Evolutionary conservation across 495 filamentous ascomycete genomes (phyloP), one percentile per base, ranked within the genome.

Genomic region (Aspergillus sclerotioniger): DNA sequence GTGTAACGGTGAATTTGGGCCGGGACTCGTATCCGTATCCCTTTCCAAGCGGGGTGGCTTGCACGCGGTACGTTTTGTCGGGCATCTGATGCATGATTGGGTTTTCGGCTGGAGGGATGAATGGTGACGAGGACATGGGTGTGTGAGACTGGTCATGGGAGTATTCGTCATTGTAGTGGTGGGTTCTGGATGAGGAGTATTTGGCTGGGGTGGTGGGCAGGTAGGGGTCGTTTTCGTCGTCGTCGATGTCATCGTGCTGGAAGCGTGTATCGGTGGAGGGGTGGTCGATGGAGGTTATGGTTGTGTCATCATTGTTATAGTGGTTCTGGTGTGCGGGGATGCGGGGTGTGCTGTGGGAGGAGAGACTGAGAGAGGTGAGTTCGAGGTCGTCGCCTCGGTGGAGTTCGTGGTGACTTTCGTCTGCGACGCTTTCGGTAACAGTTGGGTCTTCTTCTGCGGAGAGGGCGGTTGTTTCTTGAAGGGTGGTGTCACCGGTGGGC

Each of bases 21-120:
- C 65, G 67, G 16, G 65, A 57, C 64, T 57, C 63, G 8, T 67
- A 51, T n/a, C 64, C 67, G 54, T 64, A 71, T 51, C 67, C 62
- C 62, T 72, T 80, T 56, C 77, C 89, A 51, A 90, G 85, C 0
- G 94, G 95, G 8, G 94, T 98, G 12, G 94, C 92, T 75, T 91
- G 89, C 1, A 98, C 75, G 29, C 95, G 89, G 72, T 95, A 98
- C 44, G 88, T 97, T 68, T 94, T 96, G 75, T 97, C 90, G 8
- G 91, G 84, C 35, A 98, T 79, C 57, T 88, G 88, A 68, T 98
- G 94, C 10, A 98, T 77, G 7, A 98, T 80, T 1, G 87, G 84
- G 67, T 96, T 91, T 20, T 73, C 64, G 61, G 74, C 67, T 15
- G 71, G 83, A 0, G 79, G 81, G 8, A 83, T 67, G 60, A 80